phyloP scores from a whole-genome alignment of 2,329 filamentous ascomycete genomes.

The Penicillium sp. region DNA sequence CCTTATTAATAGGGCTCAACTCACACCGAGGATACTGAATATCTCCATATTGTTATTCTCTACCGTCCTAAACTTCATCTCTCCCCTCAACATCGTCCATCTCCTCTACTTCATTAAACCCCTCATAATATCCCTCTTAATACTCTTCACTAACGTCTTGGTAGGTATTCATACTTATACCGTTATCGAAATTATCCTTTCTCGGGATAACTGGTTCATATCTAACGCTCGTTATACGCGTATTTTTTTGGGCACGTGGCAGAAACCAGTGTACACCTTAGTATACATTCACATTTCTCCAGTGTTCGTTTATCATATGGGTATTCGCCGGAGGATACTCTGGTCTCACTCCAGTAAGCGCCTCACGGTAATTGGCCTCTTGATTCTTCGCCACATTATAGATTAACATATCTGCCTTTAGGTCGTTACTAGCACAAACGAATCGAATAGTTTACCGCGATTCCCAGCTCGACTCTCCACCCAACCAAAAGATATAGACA shows the following conservation, averaged over 20 bases:
- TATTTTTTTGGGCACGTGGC: slow-evolving; percentile 7
- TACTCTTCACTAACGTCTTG: neutral
- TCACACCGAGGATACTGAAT: neutral
- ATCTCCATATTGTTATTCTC: neutral
- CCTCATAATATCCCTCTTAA: neutral
- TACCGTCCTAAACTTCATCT: neutral
- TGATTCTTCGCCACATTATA: slow-evolving; percentile 8
- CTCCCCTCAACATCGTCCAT: neutral
- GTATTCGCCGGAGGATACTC: slow-evolving; percentile 1
- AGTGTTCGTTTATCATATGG: slow-evolving; percentile 6
- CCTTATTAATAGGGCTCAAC: neutral
- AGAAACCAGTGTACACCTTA: slow-evolving; percentile 9
- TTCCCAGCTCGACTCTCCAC: slow-evolving; percentile 7
- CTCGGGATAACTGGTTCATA: neutral
- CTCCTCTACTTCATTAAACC: neutral
- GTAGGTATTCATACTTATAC: neutral
- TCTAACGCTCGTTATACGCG: neutral
- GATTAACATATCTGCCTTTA: slow-evolving; percentile 10
- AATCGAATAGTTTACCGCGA: slow-evolving; percentile 7
- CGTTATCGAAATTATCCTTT: neutral
- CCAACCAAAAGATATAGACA: slow-evolving; percentile 7
- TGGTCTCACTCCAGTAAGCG: slow-evolving; percentile 3
- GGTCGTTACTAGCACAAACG: neutral
- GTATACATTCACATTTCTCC: slow-evolving; percentile 8
- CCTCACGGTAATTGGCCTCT: slow-evolving; percentile 7